These are phyloP conservation scores for Saccharomycopsis malanga DNA, from an alignment of 805 yeast genomes.

Conservation along the genomic window DNA sequence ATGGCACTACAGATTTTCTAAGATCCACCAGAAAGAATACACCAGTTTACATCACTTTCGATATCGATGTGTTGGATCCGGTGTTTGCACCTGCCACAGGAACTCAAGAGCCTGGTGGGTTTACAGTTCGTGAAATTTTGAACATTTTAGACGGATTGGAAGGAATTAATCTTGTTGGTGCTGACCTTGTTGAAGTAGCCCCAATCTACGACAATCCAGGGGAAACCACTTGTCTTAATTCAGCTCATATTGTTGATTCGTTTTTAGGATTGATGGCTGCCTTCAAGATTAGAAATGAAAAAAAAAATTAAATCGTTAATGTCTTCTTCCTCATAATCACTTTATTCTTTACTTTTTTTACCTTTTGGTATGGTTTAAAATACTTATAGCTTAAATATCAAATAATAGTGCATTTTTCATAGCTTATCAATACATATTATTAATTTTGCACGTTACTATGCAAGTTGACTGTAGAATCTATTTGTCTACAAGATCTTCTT, in stretches of 20 bases:
- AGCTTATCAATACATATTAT: too few species aligned
- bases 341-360: too few species aligned
- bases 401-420: too few species aligned
- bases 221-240: slow-evolving; percentile 53
- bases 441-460: too few species aligned
- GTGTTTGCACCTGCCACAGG: slow-evolving; percentile 64
- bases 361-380: too few species aligned
- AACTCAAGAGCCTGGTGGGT: slow-evolving; percentile 64
- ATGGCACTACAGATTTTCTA: slow-evolving; percentile 39
- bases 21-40: slow-evolving; percentile 27
- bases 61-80: slow-evolving; percentile 57
- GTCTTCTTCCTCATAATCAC: too few species aligned
- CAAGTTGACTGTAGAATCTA: too few species aligned
- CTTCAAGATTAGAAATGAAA: background rate
- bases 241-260: slow-evolving; percentile 51
- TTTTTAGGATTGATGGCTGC: slow-evolving; percentile 39
- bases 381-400: too few species aligned
- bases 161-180: slow-evolving; percentile 54
- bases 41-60: slow-evolving; percentile 38
- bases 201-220: slow-evolving; percentile 56
- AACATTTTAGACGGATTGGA: slow-evolving; percentile 49
- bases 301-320: too few species aligned
- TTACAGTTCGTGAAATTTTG: slow-evolving; percentile 52
- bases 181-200: slow-evolving; percentile 62
- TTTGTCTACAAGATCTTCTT: too few species aligned